Conservation (phyloP, 1,139 yeast genomes). For the Geotrichum citri-aurantii region DNA sequence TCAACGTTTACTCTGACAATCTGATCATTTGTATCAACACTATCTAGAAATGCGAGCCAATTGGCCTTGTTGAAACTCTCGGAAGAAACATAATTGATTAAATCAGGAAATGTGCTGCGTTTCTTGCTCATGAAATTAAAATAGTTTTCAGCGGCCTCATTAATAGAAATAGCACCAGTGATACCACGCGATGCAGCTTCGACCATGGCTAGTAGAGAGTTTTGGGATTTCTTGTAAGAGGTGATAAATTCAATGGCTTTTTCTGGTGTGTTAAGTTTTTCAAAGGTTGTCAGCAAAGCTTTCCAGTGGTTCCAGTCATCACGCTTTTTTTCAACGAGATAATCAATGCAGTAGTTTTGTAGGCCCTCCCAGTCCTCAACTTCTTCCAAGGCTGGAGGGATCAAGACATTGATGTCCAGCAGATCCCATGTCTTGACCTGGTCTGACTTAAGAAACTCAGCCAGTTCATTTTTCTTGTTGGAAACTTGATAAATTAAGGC, state of each 20-base stretch:
- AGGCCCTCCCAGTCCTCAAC: slow-evolving; percentile 42
- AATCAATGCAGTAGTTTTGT: slow-evolving; percentile 30
- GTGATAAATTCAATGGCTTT: slow-evolving; percentile 30
- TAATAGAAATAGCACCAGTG: slow-evolving; percentile 6
- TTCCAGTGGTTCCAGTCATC: slow-evolving; percentile 38
- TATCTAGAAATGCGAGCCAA: slow-evolving; percentile 11
- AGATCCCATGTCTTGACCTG: slow-evolving; percentile 42
- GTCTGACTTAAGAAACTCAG: slow-evolving; percentile 33
- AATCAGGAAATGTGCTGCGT: slow-evolving; percentile 57
- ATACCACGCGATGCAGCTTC: slow-evolving; percentile 37
- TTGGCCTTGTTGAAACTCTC: slow-evolving; percentile 19
- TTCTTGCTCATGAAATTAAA: slow-evolving; percentile 45
- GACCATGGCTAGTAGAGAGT: slow-evolving; percentile 50
- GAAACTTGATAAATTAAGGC: slow-evolving; percentile 43
- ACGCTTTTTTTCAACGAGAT: slow-evolving; percentile 24
- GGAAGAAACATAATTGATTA: slow-evolving; percentile 37
- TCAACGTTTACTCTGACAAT: slow-evolving; percentile 46
- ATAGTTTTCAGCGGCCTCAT: slow-evolving; percentile 40
- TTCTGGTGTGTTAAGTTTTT: slow-evolving; percentile 31
- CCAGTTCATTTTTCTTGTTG: slow-evolving; percentile 35
- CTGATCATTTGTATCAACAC: slow-evolving; percentile 32
- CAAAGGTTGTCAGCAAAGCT: slow-evolving; percentile 43
- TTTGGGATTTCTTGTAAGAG: slow-evolving; percentile 43
- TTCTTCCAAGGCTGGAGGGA: slow-evolving; percentile 43
- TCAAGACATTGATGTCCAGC: slow-evolving; percentile 52